phyloP scores from a whole-genome alignment of 345 rosid species.

The Lenwebbia sp. region DNA sequence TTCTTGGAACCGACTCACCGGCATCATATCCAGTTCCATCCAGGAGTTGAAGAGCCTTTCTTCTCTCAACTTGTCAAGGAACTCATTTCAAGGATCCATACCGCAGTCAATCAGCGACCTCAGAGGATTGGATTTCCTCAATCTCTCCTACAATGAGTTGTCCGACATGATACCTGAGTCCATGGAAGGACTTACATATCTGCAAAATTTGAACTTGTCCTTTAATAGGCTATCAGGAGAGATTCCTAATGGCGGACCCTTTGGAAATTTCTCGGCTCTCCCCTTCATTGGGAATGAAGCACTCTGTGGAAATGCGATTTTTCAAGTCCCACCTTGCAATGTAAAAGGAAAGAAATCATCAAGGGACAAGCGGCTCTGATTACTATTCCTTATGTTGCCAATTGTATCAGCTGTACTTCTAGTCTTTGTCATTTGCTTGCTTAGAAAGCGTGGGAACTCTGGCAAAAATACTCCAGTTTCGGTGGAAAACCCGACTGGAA shows the following conservation, averaged over 20 bases:
- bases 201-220: not conserved
- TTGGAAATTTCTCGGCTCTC: not conserved
- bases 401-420: not conserved
- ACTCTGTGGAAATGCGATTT: not conserved
- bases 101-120: not conserved
- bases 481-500: not conserved
- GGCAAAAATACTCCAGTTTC: not conserved
- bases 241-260: not conserved
- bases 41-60: not conserved
- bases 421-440: not conserved
- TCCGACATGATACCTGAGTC: not conserved
- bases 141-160: not conserved
- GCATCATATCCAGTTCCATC: not conserved
- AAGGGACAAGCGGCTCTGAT: not conserved
- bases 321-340: not conserved
- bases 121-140: not conserved
- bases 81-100: constrained; percentile 1
- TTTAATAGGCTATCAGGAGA: not conserved
- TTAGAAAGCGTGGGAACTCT: not conserved
- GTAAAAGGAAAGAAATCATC: not conserved
- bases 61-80: not conserved
- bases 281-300: not conserved
- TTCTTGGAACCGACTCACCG: not conserved
- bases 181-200: not conserved
- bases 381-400: not conserved